Percentiles rank a stretch among this genome's conserved stretches.
Conservation (phyloP, 345 rosid species). For the Brassica nigra region DNA sequence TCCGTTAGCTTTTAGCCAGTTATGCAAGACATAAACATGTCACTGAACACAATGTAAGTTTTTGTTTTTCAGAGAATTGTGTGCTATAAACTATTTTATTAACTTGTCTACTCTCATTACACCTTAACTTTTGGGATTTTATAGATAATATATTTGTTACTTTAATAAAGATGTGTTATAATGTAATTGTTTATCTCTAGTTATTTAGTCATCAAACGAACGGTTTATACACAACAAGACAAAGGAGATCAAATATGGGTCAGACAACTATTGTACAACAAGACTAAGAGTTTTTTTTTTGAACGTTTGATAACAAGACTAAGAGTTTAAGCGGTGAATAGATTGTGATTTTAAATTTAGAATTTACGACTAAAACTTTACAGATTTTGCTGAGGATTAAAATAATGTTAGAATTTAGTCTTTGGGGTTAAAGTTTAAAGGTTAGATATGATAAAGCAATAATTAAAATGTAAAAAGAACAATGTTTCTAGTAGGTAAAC, state of each 20-base stretch:
- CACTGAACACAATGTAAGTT: background rate
- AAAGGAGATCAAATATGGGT: no score
- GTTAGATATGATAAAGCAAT: background rate
- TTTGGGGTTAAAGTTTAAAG: no score
- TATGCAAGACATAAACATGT: constrained; percentile 8
- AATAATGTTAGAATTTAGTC: no score
- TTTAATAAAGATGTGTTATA: background rate
- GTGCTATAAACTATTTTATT: background rate
- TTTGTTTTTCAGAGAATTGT: background rate
- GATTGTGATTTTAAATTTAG: background rate
- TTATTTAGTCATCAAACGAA: no score
- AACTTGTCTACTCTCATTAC: background rate
- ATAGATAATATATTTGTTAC: background rate
- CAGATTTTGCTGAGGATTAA: background rate
- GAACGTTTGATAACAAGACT: no score
- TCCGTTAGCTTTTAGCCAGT: background rate
- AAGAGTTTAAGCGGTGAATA: background rate
- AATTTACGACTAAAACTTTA: no score
- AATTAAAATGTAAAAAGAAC: background rate
- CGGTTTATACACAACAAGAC: no score
- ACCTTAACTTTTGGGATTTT: background rate
- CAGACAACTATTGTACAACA: no score
- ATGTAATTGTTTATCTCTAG: no score
- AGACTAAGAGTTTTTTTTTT: background rate
- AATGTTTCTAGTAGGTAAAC: background rate